Base-by-base conservation (phyloP, 2,329 filamentous ascomycete genomes). In the Dothistroma septosporum region DNA sequence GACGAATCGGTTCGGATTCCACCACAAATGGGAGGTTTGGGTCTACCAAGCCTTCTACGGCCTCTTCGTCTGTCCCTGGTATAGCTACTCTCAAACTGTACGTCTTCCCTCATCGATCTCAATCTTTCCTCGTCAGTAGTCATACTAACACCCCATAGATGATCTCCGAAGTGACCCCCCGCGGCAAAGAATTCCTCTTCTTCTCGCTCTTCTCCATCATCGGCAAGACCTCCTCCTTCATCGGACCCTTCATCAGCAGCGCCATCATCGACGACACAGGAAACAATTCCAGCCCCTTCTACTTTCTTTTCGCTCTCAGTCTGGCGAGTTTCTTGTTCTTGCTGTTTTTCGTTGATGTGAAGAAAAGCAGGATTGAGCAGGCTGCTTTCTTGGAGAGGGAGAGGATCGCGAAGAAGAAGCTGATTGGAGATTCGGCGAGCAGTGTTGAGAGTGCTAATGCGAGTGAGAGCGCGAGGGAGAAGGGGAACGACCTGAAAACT, bases 191-290 rank as follows among this genome's bases (percentile, higher is more conserved):
- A 65, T 88, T 88, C 67, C 75, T 89, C 11, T 89, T 89, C 77
- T 90, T 89, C 79, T 83, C 80, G 52, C 73, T 89, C 1, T 89
- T 89, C 74, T 85, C 82, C 63, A 87, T 89, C 66, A 82, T 88
- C 31, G 86, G 86, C 49, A 89, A 89, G 74, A 86, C 86, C 0
- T 85, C 82, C 8, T 84, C 82, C 0, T 89, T 88, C 66, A 87
- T 89, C 58, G 87, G 87, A 0, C 87, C 87, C 0, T 75, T 89
- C 28, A 85, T 90, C n/a, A 85, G 82, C 59, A 85, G 82, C 63
- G 87, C 86, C 6, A 89, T 89, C 60, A 88, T 89, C 59, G 86
- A 89, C 69, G 79, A 82, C 0, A 78, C 76, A 1, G 83, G 87
- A 68, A 82, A 83, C 55, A 82, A 83, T 57, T 85, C 79, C 28